Conservation (phyloP, 306 rosid species). For the Hippophae gyantsensis region DNA sequence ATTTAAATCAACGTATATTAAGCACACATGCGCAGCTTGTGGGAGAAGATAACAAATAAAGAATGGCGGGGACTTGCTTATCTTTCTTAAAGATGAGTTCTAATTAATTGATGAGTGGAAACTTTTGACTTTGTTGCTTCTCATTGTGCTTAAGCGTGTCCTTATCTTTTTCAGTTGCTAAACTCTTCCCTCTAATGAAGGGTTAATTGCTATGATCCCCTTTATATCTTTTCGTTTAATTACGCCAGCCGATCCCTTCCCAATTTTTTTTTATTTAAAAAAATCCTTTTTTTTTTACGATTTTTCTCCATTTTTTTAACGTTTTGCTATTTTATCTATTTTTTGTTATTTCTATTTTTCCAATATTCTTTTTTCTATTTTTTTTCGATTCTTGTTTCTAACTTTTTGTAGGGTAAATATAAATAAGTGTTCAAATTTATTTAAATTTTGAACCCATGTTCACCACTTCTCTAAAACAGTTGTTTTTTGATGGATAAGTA, state of each 20-base stretch:
- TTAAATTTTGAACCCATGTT: too few relatives aligned
- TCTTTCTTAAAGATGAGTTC: conserved; percentile 3
- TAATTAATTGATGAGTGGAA: neutral
- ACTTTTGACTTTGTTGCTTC: too few relatives aligned
- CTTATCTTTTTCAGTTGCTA: neutral
- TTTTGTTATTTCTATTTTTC: too few relatives aligned
- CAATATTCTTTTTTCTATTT: too few relatives aligned
- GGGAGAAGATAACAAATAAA: conserved; percentile 2
- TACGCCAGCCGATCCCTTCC: neutral
- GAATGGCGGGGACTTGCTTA: conserved; percentile 10
- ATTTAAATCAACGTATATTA: neutral
- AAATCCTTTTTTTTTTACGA: too few relatives aligned
- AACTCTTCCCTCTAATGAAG: neutral
- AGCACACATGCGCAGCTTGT: conserved; percentile 7
- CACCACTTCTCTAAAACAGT: too few relatives aligned
- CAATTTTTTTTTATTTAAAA: too few relatives aligned
- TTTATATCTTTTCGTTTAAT: neutral
- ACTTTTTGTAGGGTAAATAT: too few relatives aligned
- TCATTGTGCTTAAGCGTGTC: neutral
- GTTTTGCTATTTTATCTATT: too few relatives aligned
- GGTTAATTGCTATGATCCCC: neutral
- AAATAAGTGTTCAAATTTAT: too few relatives aligned
- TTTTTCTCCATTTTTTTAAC: neutral
- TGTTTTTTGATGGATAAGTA: too few relatives aligned
- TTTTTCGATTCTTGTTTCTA: too few relatives aligned